These are phyloP conservation scores for Botryotinia globosa DNA, from an alignment of 2,329 filamentous ascomycete species.

Conservation along the genomic window DNA sequence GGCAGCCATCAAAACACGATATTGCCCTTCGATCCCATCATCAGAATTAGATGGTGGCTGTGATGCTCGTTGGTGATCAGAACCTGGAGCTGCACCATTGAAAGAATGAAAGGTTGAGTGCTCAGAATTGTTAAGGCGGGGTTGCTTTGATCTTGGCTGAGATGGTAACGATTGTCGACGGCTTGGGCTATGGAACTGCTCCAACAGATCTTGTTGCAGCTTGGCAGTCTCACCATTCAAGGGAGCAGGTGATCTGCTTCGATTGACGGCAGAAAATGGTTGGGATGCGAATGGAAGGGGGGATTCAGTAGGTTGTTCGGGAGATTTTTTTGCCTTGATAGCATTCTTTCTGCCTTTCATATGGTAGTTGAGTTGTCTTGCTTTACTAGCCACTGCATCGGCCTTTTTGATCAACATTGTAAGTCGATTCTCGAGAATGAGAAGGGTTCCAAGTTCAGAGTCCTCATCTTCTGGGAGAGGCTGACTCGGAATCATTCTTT, in stretches of 20 bases:
- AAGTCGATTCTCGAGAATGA: constrained; percentile 78
- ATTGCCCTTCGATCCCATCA: constrained; percentile 38
- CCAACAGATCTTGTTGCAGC: constrained; percentile 54
- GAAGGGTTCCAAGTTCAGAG: constrained; percentile 78
- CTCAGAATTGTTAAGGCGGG: constrained; percentile 22
- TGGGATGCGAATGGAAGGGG: constrained; percentile 29
- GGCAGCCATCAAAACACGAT: constrained; percentile 64
- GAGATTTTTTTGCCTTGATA: constrained; percentile 62
- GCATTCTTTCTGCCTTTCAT: constrained; percentile 71
- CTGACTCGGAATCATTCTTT: constrained; percentile 76
- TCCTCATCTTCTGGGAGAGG: constrained; percentile 83
- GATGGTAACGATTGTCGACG: constrained; percentile 26
- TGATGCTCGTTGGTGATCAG: constrained; percentile 34
- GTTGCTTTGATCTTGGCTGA: constrained; percentile 27
- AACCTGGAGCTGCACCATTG: constrained; percentile 22
- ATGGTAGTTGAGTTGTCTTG: constrained; percentile 77
- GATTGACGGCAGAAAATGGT: constrained; percentile 40
- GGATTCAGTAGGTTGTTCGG: constrained; percentile 31
- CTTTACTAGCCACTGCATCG: constrained; percentile 68
- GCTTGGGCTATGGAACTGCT: constrained; percentile 47
- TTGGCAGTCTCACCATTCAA: constrained; percentile 30
- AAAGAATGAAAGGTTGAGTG: constrained; percentile 21
- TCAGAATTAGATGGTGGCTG: constrained; percentile 29
- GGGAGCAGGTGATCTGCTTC: constrained; percentile 38
- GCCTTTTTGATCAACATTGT: constrained; percentile 75